These are phyloP conservation scores for Exophiala calicioides DNA, from an alignment of 2,329 filamentous ascomycete species.

Conservation along the genomic window DNA sequence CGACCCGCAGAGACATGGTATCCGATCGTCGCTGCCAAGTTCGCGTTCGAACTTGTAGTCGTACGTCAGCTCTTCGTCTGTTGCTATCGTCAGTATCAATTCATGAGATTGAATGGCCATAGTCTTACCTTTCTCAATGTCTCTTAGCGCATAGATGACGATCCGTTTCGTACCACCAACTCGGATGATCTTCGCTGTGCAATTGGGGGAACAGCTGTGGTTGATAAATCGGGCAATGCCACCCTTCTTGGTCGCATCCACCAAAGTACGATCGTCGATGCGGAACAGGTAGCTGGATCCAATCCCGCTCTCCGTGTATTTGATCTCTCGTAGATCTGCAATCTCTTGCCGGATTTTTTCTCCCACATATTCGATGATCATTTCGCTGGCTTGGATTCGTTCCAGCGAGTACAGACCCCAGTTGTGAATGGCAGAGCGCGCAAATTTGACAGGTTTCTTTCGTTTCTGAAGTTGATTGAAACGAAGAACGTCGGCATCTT, in stretches of 20 bases:
- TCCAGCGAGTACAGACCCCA: constrained; percentile 98
- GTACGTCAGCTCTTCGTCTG: constrained; percentile 98
- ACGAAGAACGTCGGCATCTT: constrained; percentile 80
- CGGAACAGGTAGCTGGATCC: constrained; percentile 97
- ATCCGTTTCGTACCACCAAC: constrained; percentile 97
- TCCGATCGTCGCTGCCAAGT: constrained; percentile 89
- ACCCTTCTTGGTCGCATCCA: constrained; percentile 97
- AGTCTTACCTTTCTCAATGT: constrained; percentile 85
- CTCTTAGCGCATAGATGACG: constrained; percentile 95
- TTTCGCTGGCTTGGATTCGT: constrained; percentile 94
- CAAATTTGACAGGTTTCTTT: constrained; percentile 98
- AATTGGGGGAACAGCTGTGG: constrained; percentile 95
- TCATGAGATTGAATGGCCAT: not conserved
- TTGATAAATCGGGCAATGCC: constrained; percentile 99
- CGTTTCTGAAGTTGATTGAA: constrained; percentile 99
- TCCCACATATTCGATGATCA: constrained; percentile 99
- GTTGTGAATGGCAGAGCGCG: constrained; percentile 95
- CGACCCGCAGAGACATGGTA: constrained; percentile 95
- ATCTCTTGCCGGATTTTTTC: constrained; percentile 97
- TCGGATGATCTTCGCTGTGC: constrained; percentile 98
- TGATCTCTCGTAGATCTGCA: constrained; percentile 89
- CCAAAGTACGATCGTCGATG: constrained; percentile 95
- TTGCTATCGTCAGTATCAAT: constrained; percentile 34
- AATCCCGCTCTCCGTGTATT: constrained; percentile 93
- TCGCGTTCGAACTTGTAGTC: constrained; percentile 99